These are phyloP conservation scores for Miscanthus sacchariflorus DNA, from an alignment of 202 grass and related monocot genomes.

Conservation along the genomic window DNA sequence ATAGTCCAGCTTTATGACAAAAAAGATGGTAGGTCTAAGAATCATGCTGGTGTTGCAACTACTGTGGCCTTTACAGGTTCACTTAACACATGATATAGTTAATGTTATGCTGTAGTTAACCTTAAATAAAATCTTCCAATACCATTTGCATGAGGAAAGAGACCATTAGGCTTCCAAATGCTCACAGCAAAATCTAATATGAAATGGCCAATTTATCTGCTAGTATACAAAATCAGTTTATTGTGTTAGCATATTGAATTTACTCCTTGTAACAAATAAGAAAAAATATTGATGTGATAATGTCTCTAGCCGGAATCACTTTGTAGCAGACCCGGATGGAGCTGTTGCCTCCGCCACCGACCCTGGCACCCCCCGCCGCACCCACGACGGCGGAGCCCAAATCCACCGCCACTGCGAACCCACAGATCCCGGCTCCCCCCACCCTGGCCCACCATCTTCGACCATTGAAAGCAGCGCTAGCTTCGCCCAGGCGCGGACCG, in stretches of 20 bases:
- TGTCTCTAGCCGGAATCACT: not conserved
- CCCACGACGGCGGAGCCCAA: too few relatives aligned
- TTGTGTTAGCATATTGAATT: not conserved
- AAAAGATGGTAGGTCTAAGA: not conserved
- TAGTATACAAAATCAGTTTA: not conserved
- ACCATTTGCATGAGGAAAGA: conserved; percentile 19
- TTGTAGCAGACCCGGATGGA: too few relatives aligned
- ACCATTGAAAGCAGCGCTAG: too few relatives aligned
- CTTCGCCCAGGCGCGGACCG: too few relatives aligned
- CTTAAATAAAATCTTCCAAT: not conserved
- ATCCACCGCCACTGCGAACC: too few relatives aligned
- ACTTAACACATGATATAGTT: too few relatives aligned
- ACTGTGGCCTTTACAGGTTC: too few relatives aligned
- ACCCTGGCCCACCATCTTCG: too few relatives aligned
- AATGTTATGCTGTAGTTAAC: not conserved
- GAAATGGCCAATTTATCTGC: not conserved
- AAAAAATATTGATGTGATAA: not conserved
- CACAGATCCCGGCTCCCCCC: too few relatives aligned
- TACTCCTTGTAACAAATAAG: not conserved
- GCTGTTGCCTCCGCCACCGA: too few relatives aligned
- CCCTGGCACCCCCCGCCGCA: too few relatives aligned
- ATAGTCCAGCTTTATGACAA: conserved; percentile 10
- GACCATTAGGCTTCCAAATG: not conserved
- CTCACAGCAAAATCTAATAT: not conserved
- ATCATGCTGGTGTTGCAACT: not conserved